phyloP scores from a whole-genome alignment of 1,139 yeast genomes.

The Nakaseomyces sp. region DNA sequence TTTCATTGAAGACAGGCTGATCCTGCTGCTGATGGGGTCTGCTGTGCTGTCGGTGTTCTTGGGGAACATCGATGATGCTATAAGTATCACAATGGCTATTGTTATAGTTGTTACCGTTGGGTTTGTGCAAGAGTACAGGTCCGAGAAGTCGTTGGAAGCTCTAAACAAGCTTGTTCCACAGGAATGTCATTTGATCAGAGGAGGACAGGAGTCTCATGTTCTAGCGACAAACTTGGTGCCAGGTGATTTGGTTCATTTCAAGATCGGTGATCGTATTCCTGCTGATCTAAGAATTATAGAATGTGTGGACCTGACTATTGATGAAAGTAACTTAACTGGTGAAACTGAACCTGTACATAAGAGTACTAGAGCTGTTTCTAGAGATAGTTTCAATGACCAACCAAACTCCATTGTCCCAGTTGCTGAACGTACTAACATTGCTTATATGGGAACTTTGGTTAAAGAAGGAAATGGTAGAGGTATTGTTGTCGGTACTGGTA shows the following conservation, averaged over 20 bases:
- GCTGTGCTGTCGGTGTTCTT: conserved; percentile 76
- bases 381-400: conserved; percentile 24
- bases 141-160: conserved; percentile 89
- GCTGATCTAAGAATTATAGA: conserved; percentile 80
- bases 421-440: conserved; percentile 64
- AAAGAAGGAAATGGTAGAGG: conserved; percentile 92
- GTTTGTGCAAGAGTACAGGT: conserved; percentile 89
- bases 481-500: conserved; percentile 83
- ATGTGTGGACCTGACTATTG: conserved; percentile 70
- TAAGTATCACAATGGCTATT: conserved; percentile 81
- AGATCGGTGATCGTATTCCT: conserved; percentile 90
- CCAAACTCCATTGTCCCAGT: conserved; percentile 40
- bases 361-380: conserved; percentile 34
- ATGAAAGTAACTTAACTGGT: conserved; percentile 90
- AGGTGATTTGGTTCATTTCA: conserved; percentile 82
- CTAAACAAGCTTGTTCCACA: conserved; percentile 88
- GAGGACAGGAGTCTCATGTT: conserved; percentile 64
- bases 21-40: conserved; percentile 76
- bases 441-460: conserved; percentile 92
- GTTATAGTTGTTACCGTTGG: conserved; percentile 90
- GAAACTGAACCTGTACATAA: conserved; percentile 83
- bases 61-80: conserved; percentile 91
- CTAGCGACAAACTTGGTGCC: conserved; percentile 84
- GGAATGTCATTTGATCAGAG: conserved; percentile 80
- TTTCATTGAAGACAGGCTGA: conserved; percentile 83